Percentiles rank a stretch among this genome's conserved stretches.
Evolutionary conservation across 2,329 filamentous ascomycete species (phyloP).

Genomic region (Ophiostoma himal-ulmi): DNA sequence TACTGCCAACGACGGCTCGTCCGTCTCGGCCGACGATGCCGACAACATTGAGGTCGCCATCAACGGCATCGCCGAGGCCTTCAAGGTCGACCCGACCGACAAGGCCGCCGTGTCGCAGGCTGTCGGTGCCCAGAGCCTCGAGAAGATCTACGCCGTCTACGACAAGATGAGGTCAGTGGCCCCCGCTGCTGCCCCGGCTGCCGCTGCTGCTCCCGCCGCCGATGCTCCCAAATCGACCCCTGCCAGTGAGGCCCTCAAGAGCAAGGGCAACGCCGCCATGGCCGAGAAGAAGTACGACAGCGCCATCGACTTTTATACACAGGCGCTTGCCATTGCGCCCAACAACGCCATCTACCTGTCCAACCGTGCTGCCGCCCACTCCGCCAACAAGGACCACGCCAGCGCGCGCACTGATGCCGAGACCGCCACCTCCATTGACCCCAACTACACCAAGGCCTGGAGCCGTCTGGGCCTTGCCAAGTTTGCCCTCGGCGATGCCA

Average conservation of each 20-base stretch:
- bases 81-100: slow-evolving; percentile 86
- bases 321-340: slow-evolving; percentile 75
- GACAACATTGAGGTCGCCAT: slow-evolving; percentile 92
- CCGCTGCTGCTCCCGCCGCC: slow-evolving; percentile 36
- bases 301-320: slow-evolving; percentile 82
- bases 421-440: slow-evolving; percentile 79
- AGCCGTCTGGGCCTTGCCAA: slow-evolving; percentile 83
- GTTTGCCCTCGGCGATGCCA: slow-evolving; percentile 85
- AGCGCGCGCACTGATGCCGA: slow-evolving; percentile 84
- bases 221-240: slow-evolving; percentile 32
- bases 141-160: slow-evolving; percentile 90
- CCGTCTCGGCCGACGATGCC: slow-evolving; percentile 73
- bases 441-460: slow-evolving; percentile 96
- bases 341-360: slow-evolving; percentile 94
- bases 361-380: slow-evolving; percentile 93
- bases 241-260: slow-evolving; percentile 76
- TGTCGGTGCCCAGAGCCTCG: slow-evolving; percentile 77
- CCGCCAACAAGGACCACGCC: slow-evolving; percentile 74
- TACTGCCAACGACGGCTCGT: slow-evolving; percentile 78
- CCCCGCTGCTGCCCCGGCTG: slow-evolving; percentile 32
- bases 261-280: slow-evolving; percentile 90
- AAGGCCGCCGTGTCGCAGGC: slow-evolving; percentile 66
- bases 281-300: slow-evolving; percentile 79
- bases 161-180: slow-evolving; percentile 67
- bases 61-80: slow-evolving; percentile 90